Percentiles rank a stretch among this genome's conserved stretches.
phyloP scores from a whole-genome alignment of 768 basidiomycete species.

The Boletus rufocinnamomeus region DNA sequence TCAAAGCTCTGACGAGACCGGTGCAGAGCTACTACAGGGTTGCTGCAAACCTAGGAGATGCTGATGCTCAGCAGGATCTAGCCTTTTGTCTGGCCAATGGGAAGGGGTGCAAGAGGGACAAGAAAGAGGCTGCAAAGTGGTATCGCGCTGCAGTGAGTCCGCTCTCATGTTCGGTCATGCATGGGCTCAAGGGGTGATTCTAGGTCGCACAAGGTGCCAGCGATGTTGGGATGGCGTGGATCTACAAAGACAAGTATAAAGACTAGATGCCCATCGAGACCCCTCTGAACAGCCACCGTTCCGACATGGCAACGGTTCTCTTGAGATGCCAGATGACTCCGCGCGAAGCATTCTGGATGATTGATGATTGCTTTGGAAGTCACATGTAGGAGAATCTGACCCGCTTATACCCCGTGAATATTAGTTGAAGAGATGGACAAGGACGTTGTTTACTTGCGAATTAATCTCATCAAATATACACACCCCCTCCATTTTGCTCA shows the following conservation, averaged over 20 bases:
- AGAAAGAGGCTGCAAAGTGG: constrained; percentile 85
- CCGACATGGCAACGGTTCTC: constrained; percentile 2
- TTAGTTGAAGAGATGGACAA: constrained; percentile 10
- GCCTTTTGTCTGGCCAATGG: constrained; percentile 86
- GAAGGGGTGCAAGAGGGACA: constrained; percentile 87
- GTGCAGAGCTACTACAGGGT: constrained; percentile 78
- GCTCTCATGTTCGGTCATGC: not conserved
- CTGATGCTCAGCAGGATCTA: constrained; percentile 84
- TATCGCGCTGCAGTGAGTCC: constrained; percentile 78
- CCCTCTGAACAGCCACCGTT: not conserved
- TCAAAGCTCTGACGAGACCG: constrained; percentile 2
- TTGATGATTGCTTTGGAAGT: constrained; percentile 7
- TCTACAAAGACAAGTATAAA: constrained; percentile 81
- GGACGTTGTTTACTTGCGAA: constrained; percentile 27
- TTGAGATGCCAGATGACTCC: constrained; percentile 11
- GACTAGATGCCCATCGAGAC: constrained; percentile 16
- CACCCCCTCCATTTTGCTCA: constrained; percentile 28
- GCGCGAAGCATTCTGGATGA: constrained; percentile 11
- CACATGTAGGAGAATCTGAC: constrained; percentile 14
- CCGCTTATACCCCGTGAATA: constrained; percentile 30
- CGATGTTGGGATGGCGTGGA: constrained; percentile 86
- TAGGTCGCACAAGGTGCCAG: constrained; percentile 73
- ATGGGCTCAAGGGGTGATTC: constrained; percentile 6
- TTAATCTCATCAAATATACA: constrained; percentile 30
- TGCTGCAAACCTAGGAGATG: constrained; percentile 81